Evolutionary conservation across 1,284 basidiomycete species (phyloP).

Genomic region (Cystobasidium sp.): DNA sequence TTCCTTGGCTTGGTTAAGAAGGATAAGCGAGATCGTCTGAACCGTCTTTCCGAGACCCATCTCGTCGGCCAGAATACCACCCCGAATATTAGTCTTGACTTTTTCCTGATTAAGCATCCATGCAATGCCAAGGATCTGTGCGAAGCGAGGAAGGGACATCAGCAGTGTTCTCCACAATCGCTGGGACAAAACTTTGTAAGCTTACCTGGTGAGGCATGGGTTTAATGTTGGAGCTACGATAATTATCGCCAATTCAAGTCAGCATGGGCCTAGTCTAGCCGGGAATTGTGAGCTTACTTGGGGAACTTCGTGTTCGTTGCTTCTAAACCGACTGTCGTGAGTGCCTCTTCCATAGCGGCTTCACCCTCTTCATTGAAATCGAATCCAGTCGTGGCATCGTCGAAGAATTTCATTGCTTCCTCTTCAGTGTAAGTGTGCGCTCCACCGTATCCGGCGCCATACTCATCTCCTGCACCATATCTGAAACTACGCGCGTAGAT

Average conservation of each 20-base stretch:
- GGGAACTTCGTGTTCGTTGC: constrained; percentile 3
- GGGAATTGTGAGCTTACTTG: neutral
- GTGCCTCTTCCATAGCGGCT: constrained; percentile 20
- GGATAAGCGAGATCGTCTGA: constrained; percentile 89
- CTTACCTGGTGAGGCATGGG: constrained; percentile 20
- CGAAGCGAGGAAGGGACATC: constrained; percentile 46
- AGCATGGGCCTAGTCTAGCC: neutral
- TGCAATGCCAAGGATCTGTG: constrained; percentile 86
- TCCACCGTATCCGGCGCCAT: neutral
- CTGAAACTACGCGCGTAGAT: neutral
- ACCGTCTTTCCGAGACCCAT: constrained; percentile 99
- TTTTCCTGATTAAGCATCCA: constrained; percentile 98
- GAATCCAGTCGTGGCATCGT: constrained; percentile 22
- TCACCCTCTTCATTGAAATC: constrained; percentile 33
- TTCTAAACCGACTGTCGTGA: constrained; percentile 9
- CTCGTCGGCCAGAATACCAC: constrained; percentile 93
- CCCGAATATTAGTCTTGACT: constrained; percentile 77
- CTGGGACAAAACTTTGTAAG: neutral
- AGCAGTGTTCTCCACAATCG: neutral
- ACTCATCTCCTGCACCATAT: neutral
- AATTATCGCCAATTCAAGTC: neutral
- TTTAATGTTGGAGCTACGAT: neutral
- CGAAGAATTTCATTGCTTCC: constrained; percentile 7
- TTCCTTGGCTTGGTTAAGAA: constrained; percentile 64
- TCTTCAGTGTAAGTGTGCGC: constrained; percentile 2